A percentile compares a stretch with the other conserved stretches of the same genome.
phyloP scores from a whole-genome alignment of 768 basidiomycete species.

The Clathrus columnatus region DNA sequence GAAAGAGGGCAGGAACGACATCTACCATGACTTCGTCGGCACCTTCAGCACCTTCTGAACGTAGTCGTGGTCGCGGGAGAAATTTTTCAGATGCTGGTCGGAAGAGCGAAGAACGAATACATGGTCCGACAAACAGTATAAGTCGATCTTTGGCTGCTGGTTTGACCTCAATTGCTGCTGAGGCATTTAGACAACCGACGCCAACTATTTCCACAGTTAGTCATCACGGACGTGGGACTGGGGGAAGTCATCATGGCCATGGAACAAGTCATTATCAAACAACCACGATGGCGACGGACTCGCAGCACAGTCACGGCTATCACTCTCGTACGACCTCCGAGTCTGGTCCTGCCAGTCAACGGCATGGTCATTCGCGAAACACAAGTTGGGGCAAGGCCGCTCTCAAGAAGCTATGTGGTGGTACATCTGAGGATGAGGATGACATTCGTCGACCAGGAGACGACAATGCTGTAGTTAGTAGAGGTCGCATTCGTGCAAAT shows the following conservation, averaged over 20 bases:
- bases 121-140: neutral
- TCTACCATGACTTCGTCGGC: neutral
- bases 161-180: conserved; percentile 1
- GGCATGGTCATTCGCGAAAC: conserved; percentile 3
- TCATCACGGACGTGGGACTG: neutral
- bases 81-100: neutral
- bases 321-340: conserved; percentile 4
- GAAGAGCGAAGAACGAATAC: neutral
- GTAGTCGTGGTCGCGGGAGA: neutral
- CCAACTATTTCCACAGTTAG: conserved; percentile 1
- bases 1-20: conserved; percentile 5
- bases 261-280: neutral
- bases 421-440: neutral
- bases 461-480: neutral
- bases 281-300: neutral
- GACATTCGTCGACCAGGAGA: neutral
- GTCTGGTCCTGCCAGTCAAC: neutral
- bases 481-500: neutral
- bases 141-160: neutral
- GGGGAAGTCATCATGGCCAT: neutral
- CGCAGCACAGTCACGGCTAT: neutral
- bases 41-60: neutral
- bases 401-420: neutral
- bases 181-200: conserved; percentile 6
- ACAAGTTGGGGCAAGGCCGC: conserved; percentile 8